Evolutionary conservation across 2,329 filamentous ascomycete genomes (phyloP).

Genomic region (Stagonosporopsis chrysanthemi): DNA sequence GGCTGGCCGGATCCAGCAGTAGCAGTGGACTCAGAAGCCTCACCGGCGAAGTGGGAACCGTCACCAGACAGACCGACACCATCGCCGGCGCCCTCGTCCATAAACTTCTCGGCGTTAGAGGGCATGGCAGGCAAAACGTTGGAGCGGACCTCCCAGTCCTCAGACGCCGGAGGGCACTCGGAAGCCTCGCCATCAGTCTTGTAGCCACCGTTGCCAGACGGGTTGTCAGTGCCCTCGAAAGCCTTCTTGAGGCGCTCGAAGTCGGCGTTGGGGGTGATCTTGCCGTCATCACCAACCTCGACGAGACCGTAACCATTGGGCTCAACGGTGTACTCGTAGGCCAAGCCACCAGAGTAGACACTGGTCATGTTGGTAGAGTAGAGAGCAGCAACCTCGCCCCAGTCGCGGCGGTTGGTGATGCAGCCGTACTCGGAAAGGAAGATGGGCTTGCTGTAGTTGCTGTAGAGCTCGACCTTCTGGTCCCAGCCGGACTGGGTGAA

Average conservation of each 20-base stretch:
- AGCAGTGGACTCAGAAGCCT: slow-evolving; percentile 38
- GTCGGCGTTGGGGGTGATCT: slow-evolving; percentile 67
- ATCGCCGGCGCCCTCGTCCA: slow-evolving; percentile 64
- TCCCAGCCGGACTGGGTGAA: slow-evolving; percentile 81
- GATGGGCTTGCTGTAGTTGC: slow-evolving; percentile 56
- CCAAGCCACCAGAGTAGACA: slow-evolving; percentile 93
- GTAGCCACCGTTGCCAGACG: slow-evolving; percentile 65
- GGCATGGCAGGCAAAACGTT: slow-evolving; percentile 65
- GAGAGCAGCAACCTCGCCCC: slow-evolving; percentile 78
- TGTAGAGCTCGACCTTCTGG: slow-evolving; percentile 47
- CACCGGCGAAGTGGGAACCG: slow-evolving; percentile 49
- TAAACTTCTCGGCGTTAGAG: slow-evolving; percentile 60
- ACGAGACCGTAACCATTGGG: slow-evolving; percentile 79
- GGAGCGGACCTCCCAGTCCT: slow-evolving; percentile 63
- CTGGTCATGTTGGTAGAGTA: slow-evolving; percentile 83
- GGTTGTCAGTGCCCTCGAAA: slow-evolving; percentile 59
- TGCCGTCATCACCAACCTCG: slow-evolving; percentile 61
- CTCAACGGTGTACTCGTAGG: slow-evolving; percentile 86
- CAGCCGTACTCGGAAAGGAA: slow-evolving; percentile 97
- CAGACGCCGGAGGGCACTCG: slow-evolving; percentile 61
- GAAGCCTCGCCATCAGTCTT: slow-evolving; percentile 61
- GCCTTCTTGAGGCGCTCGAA: slow-evolving; percentile 65
- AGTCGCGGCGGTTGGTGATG: slow-evolving; percentile 80
- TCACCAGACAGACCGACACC: slow-evolving; percentile 63
- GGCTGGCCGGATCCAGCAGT: slow-evolving; percentile 39